Base-by-base conservation (phyloP, 352 stramenopile genomes). In the Plasmopara viticola region DNA sequence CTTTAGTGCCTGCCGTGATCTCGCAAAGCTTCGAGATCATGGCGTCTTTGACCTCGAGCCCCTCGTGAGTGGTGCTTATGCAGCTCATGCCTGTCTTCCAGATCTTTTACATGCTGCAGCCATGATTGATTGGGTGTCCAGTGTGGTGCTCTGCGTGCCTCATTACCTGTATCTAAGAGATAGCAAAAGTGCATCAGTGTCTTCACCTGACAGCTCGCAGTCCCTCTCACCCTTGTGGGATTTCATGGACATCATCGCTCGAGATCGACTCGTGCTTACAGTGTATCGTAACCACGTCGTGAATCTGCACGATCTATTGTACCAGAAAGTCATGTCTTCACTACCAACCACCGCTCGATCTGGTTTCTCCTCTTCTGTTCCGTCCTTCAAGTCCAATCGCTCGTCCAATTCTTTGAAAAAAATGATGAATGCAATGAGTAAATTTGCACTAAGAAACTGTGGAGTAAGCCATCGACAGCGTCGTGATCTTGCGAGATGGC, bases 291-390 rank as follows among this genome's bases (percentile, higher is more conserved):
- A 74, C 46, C n/a, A 72, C 4, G 56, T 63, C 6, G 60, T 80
- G 17, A 86, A 86, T 41, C 41, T 81, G 0, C 77, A 86, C 58
- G 65, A 78, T 18, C 35, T 82, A n/a, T 51, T 88, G 7, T 85
- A 71, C 39, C 72, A 84, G 44, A 70, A 86, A 53, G 55, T 85
- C 5, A 59, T 50, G 4, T 72, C 62, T 0, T 72, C 64, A 5
- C 42, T 78, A 12, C 64, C 51, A 7, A 20, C 41, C n/a, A 39
- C 50, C 30, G 46, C 44, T 5, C 28, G 30, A 8, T 6, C 43
- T 15, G 34, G 43, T 30, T 31, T 46, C 0, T 8, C 48, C n/a
- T 30, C 47, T 7, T 43, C 55, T 1, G 51, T 50, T 12, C 14
- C 48, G 9, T 55, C 55, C n/a, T 68, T 57, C 41, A 37, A 25